Evolutionary conservation across 441 rosid genomes (phyloP).

Genomic region (Populus hybrid): DNA sequence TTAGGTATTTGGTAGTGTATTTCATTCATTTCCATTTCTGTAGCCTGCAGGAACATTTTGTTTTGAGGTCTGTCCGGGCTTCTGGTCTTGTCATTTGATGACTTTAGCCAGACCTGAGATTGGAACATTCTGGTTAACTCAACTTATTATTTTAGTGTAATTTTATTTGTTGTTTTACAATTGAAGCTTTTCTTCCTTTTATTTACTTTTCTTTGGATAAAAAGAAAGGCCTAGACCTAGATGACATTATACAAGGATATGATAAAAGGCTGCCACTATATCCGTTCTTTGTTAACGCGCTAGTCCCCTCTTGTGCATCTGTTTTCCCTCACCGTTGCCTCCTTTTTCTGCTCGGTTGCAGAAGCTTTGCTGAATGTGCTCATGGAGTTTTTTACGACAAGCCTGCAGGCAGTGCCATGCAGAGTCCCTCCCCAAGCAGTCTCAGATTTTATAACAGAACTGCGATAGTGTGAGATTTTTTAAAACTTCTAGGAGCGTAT

Average conservation of each 20-base stretch:
- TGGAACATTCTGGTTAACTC: neutral
- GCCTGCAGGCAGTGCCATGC: neutral
- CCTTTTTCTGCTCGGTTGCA: too few relatives aligned
- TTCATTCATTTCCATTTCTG: slow-evolving; percentile 13
- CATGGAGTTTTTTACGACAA: neutral
- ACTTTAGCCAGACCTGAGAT: neutral
- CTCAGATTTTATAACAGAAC: neutral
- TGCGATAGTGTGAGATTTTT: neutral
- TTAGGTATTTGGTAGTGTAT: slow-evolving; percentile 5
- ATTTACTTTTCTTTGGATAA: too few relatives aligned
- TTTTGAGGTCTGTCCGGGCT: neutral
- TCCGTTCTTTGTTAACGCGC: too few relatives aligned
- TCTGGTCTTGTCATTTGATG: slow-evolving; percentile 19
- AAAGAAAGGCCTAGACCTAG: neutral
- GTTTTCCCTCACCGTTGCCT: neutral
- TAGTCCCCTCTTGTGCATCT: too few relatives aligned
- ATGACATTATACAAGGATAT: too few relatives aligned
- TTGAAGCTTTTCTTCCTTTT: neutral
- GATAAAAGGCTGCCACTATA: too few relatives aligned
- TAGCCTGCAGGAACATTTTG: neutral
- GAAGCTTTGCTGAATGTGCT: neutral
- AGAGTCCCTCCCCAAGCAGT: neutral
- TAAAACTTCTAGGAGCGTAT: neutral
- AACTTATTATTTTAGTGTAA: neutral
- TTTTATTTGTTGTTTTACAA: neutral